A percentile compares a stretch with the other conserved stretches of the same genome.
Conservation (phyloP, 768 basidiomycete genomes). For the Chalciporus pseudorubinellus region DNA sequence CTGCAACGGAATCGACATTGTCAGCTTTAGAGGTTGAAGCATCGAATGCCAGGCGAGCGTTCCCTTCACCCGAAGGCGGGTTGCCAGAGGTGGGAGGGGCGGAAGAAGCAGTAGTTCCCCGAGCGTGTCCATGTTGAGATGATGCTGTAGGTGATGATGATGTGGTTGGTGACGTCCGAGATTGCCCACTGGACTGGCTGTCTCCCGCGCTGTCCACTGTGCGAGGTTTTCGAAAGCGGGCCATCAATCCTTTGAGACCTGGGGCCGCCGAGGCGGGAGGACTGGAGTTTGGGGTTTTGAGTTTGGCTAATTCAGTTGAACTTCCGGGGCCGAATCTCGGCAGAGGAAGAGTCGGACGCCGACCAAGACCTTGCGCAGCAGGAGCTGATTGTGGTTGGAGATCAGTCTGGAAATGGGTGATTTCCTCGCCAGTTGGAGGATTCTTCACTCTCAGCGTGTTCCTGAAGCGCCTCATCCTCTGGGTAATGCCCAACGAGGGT, state of each 20-base stretch:
- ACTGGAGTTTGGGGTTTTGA: conserved; percentile 53
- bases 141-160: conserved; percentile 37
- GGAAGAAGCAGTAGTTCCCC: conserved; percentile 32
- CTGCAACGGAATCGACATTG: conserved; percentile 47
- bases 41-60: conserved; percentile 23
- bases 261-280: conserved; percentile 74
- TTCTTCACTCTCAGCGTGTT: conserved; percentile 63
- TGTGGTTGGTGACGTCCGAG: conserved; percentile 32
- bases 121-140: conserved; percentile 30
- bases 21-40: conserved; percentile 21
- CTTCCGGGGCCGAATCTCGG: conserved; percentile 35
- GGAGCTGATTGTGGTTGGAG: conserved; percentile 34
- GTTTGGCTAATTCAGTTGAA: conserved; percentile 49
- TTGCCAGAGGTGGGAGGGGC: conserved; percentile 10
- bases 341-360: conserved; percentile 50
- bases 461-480: conserved; percentile 69
- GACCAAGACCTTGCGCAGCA: conserved; percentile 37
- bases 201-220: conserved; percentile 25
- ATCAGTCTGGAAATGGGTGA: conserved; percentile 41
- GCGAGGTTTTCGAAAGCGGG: conserved; percentile 57
- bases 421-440: conserved; percentile 49
- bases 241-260: conserved; percentile 78
- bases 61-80: conserved; percentile 14
- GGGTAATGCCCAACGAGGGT: conserved; percentile 54
- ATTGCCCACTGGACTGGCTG: conserved; percentile 32